These are phyloP conservation scores for Pseudogymnoascus sp. DNA, from an alignment of 2,329 filamentous ascomycete genomes.

Conservation along the genomic window DNA sequence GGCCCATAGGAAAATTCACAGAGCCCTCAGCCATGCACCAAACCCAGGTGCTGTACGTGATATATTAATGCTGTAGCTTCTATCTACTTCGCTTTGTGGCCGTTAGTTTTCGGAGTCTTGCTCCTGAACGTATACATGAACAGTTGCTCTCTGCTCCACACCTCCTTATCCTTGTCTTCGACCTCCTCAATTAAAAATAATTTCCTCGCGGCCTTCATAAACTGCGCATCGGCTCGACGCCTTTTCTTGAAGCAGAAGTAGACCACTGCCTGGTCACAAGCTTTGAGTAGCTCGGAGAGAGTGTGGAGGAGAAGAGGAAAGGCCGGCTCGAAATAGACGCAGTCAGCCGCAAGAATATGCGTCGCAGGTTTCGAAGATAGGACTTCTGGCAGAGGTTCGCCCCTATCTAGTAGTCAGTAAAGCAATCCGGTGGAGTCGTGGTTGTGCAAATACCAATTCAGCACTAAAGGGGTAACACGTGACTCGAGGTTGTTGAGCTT, in stretches of 20 bases:
- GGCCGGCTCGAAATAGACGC: conserved; percentile 93
- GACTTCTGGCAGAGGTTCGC: conserved; percentile 47
- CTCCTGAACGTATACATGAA: conserved; percentile 52
- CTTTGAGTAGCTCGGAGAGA: conserved; percentile 62
- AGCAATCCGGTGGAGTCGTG: not conserved
- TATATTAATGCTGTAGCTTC: not conserved
- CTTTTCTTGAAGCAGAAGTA: conserved; percentile 95
- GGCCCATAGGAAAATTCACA: conserved; percentile 12
- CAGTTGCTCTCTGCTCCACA: conserved; percentile 49
- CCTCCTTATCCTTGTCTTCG: conserved; percentile 49
- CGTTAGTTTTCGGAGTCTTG: not conserved
- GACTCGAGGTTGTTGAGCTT: conserved; percentile 63
- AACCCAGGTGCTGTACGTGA: not conserved
- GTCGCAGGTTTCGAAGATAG: conserved; percentile 56
- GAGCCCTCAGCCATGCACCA: conserved; percentile 1
- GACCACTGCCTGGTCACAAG: conserved; percentile 56
- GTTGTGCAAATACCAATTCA: conserved; percentile 62
- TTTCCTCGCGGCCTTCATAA: conserved; percentile 63
- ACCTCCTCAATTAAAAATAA: conserved; percentile 56
- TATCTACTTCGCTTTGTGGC: not conserved
- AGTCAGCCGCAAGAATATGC: conserved; percentile 88
- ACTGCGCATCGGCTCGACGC: conserved; percentile 69
- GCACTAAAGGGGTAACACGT: conserved; percentile 57
- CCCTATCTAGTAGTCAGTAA: conserved; percentile 37
- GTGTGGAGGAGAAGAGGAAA: conserved; percentile 82